These are phyloP conservation scores for Coelastrella sp. DNA, from an alignment of 139 green algal genomes.

Conservation along the genomic window DNA sequence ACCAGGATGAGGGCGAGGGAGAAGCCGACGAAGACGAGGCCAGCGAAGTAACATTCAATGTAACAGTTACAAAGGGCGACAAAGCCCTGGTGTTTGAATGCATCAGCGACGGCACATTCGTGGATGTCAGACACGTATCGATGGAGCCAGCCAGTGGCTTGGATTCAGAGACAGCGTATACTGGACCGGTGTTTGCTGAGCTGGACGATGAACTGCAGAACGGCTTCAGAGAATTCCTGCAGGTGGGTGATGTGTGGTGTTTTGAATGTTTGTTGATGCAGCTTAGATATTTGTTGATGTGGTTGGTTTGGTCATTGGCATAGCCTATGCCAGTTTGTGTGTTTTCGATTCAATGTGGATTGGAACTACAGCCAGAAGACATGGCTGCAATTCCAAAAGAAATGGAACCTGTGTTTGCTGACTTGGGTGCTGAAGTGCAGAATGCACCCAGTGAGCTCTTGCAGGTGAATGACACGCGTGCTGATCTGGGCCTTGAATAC, in stretches of 20 bases:
- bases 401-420: constrained; percentile 62
- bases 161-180: constrained; percentile 46
- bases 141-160: constrained; percentile 54
- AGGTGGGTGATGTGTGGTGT: not conserved
- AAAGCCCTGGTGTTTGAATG: constrained; percentile 67
- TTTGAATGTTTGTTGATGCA: not conserved
- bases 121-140: constrained; percentile 58
- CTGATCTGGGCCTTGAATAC: too few relatives aligned
- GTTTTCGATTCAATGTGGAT: too few relatives aligned
- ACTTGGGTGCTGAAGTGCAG: constrained; percentile 65
- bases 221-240: constrained; percentile 56
- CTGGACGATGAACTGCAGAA: constrained; percentile 62
- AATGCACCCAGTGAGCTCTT: constrained; percentile 55
- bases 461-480: not conserved
- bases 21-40: constrained; percentile 39
- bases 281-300: not conserved
- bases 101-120: constrained; percentile 62
- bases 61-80: constrained; percentile 56
- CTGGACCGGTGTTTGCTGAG: constrained; percentile 65
- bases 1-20: not conserved
- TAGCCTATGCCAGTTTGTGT: too few relatives aligned
- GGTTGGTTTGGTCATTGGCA: too few relatives aligned
- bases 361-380: too few relatives aligned
- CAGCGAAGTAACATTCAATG: constrained; percentile 58
- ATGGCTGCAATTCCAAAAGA: too few relatives aligned